Percentiles rank a stretch among this genome's conserved stretches.
phyloP scores from a whole-genome alignment of 148 eudicot species.

The Fagopyrum esculentum region DNA sequence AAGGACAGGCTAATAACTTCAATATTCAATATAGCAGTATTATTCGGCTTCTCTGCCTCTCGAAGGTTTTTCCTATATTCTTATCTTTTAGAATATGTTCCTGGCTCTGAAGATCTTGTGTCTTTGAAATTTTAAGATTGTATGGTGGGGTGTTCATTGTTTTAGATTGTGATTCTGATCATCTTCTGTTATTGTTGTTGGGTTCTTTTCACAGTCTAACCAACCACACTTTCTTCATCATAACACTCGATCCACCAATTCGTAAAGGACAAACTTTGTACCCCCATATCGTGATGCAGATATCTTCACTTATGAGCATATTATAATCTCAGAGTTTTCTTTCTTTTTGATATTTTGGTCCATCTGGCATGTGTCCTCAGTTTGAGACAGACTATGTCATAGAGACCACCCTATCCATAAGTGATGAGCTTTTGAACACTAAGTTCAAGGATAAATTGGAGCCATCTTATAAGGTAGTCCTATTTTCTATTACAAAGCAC shows the following conservation, averaged over 20 bases:
- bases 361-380: conserved; percentile 29
- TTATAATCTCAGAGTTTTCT: not conserved
- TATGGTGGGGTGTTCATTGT: not conserved
- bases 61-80: conserved; percentile 61
- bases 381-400: conserved; percentile 85
- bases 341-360: not conserved
- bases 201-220: conserved; percentile 55
- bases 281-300: conserved; percentile 99
- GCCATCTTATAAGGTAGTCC: conserved; percentile 62
- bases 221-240: conserved; percentile 87
- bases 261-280: conserved; percentile 96
- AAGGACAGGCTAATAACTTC: conserved; percentile 95
- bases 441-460: conserved; percentile 90
- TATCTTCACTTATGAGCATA: conserved; percentile 18
- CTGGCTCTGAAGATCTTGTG: not conserved
- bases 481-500: not conserved
- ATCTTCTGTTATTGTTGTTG: not conserved
- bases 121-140: not conserved
- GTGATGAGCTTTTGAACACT: conserved; percentile 66
- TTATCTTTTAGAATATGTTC: not conserved
- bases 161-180: not conserved
- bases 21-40: conserved; percentile 96
- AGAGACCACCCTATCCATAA: conserved; percentile 60
- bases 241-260: conserved; percentile 96
- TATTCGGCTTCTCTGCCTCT: conserved; percentile 80